A percentile compares a stretch with the other conserved stretches of the same genome.
Evolutionary conservation across 2,329 filamentous ascomycete genomes (phyloP).

Genomic region (Cordyceps farinosa): DNA sequence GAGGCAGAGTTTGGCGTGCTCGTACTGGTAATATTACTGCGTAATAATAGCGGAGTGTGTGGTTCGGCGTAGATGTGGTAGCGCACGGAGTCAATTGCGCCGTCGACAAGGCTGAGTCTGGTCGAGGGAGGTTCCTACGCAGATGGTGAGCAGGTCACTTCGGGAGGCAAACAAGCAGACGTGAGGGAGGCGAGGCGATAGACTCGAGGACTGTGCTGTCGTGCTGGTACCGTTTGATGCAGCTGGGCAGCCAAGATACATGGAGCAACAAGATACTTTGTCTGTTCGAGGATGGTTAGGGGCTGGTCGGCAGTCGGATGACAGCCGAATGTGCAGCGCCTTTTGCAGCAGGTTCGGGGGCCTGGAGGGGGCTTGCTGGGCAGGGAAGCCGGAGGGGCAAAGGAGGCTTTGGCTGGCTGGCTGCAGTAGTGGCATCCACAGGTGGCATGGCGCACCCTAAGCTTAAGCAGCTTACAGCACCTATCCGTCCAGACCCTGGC

Average conservation of each 20-base stretch:
- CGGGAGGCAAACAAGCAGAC: background rate
- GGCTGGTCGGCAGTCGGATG: constrained; percentile 14
- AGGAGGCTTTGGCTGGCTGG: background rate
- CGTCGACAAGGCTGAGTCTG: constrained; percentile 3
- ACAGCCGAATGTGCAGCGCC: constrained; percentile 8
- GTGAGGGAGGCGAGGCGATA: background rate
- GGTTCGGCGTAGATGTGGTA: background rate
- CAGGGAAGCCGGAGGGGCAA: background rate
- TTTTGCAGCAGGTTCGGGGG: constrained; percentile 12
- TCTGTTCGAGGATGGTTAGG: background rate
- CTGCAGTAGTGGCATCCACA: constrained; percentile 3
- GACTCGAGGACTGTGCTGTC: background rate
- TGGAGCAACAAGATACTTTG: background rate
- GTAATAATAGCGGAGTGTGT: background rate
- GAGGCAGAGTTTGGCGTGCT: constrained; percentile 5
- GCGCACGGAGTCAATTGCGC: background rate
- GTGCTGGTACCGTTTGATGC: background rate
- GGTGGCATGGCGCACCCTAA: background rate
- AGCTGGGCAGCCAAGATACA: background rate
- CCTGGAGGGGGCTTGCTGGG: background rate
- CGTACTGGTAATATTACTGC: background rate
- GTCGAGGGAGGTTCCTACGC: background rate
- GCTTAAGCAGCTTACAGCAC: background rate
- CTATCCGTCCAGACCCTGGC: background rate
- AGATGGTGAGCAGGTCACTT: background rate